phyloP scores from a whole-genome alignment of 371 early-diverging fungal species.

The Funneliformis caledonium region DNA sequence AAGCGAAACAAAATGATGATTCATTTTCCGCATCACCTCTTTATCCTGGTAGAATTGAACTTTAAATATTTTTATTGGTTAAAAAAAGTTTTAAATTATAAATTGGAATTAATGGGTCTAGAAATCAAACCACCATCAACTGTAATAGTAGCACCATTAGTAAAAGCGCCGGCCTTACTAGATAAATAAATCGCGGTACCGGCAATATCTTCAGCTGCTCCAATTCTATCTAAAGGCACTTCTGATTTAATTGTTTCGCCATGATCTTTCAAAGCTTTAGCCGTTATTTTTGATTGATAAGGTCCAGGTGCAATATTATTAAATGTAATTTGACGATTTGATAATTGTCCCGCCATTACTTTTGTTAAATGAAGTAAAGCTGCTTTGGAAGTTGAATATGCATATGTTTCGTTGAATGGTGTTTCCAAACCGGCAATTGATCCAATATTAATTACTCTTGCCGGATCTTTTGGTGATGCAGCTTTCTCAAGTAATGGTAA shows the following conservation, averaged over 20 bases:
- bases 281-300: conserved; percentile 81
- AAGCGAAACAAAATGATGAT: background rate
- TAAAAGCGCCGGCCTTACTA: conserved; percentile 80
- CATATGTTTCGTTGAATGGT: conserved; percentile 67
- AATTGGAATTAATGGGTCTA: background rate
- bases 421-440: conserved; percentile 36
- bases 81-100: background rate
- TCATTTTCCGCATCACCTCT: background rate
- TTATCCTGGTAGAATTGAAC: background rate
- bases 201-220: conserved; percentile 85
- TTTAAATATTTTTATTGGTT: background rate
- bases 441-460: conserved; percentile 38
- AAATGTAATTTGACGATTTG: conserved; percentile 68
- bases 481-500: conserved; percentile 36
- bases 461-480: conserved; percentile 32
- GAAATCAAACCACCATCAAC: conserved; percentile 77
- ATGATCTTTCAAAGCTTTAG: background rate
- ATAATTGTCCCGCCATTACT: conserved; percentile 69
- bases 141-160: conserved; percentile 82
- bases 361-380: conserved; percentile 78
- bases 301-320: conserved; percentile 93
- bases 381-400: conserved; percentile 82
- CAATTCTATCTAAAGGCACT: conserved; percentile 60
- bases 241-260: background rate
- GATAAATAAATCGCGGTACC: conserved; percentile 82